phyloP scores from a whole-genome alignment of 176 grass and related monocot species.

The Ensete glaucum region DNA sequence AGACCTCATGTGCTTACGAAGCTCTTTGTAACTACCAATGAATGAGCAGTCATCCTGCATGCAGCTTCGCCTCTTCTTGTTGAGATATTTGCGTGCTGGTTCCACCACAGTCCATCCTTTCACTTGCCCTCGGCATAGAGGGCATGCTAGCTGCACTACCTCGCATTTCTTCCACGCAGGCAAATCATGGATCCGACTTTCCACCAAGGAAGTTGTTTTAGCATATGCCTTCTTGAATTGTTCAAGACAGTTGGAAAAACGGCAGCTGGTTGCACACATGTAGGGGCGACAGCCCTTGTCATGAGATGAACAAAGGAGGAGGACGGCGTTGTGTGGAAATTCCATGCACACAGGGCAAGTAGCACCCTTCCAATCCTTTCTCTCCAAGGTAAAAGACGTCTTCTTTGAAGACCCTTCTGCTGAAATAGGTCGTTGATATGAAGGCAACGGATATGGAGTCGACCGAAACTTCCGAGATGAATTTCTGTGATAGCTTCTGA shows the following conservation, averaged over 20 bases:
- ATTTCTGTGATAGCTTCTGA: slow-evolving; percentile 11
- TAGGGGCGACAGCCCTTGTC: slow-evolving; percentile 78
- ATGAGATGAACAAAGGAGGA: slow-evolving; percentile 84
- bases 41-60: slow-evolving; percentile 58
- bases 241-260: slow-evolving; percentile 77
- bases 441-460: slow-evolving; percentile 19
- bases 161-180: slow-evolving; percentile 29
- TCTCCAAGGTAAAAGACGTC: slow-evolving; percentile 26
- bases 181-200: slow-evolving; percentile 6
- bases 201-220: slow-evolving; percentile 22
- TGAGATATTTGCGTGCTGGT: slow-evolving; percentile 50
- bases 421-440: slow-evolving; percentile 15
- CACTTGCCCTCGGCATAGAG: slow-evolving; percentile 69
- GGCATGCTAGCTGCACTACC: slow-evolving; percentile 47
- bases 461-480: slow-evolving; percentile 13
- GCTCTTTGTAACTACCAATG: slow-evolving; percentile 47
- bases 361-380: slow-evolving; percentile 59
- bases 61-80: slow-evolving; percentile 61
- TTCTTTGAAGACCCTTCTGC: slow-evolving; percentile 28
- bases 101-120: slow-evolving; percentile 78
- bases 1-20: slow-evolving; percentile 53
- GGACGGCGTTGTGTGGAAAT: slow-evolving; percentile 65
- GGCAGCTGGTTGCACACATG: slow-evolving; percentile 69
- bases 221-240: slow-evolving; percentile 65
- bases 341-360: slow-evolving; percentile 86